Percentiles rank a stretch among this genome's conserved stretches.
Evolutionary conservation across 2,329 filamentous ascomycete genomes (phyloP).

Genomic region (Alternaria novae-zelandiae): DNA sequence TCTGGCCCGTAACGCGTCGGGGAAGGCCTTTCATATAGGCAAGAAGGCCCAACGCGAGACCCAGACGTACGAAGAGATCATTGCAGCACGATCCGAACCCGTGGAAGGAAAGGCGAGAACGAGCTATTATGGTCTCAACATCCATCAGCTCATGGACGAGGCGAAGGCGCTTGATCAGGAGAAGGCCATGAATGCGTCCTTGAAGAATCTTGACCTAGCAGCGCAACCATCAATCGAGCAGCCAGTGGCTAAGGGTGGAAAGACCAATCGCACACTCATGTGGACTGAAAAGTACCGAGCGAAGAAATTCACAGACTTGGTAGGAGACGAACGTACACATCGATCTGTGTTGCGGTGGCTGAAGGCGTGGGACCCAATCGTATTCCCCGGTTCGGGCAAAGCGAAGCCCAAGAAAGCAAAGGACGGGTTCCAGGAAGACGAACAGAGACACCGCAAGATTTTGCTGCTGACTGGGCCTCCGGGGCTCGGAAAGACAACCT

Average conservation of each 20-base stretch:
- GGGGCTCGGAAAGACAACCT: slow-evolving; percentile 91
- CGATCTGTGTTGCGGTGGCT: slow-evolving; percentile 89
- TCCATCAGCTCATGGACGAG: slow-evolving; percentile 80
- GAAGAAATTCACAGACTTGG: slow-evolving; percentile 86
- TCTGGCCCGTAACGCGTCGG: slow-evolving; percentile 59
- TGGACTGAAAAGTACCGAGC: slow-evolving; percentile 99
- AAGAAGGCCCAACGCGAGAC: slow-evolving; percentile 57
- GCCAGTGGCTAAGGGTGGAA: slow-evolving; percentile 27
- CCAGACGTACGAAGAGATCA: slow-evolving; percentile 69
- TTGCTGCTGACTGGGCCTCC: slow-evolving; percentile 89
- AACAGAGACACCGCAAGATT: slow-evolving; percentile 84
- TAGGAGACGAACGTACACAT: slow-evolving; percentile 94
- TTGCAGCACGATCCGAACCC: slow-evolving; percentile 70
- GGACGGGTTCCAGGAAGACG: slow-evolving; percentile 63
- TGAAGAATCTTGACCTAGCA: slow-evolving; percentile 30
- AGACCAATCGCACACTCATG: slow-evolving; percentile 61
- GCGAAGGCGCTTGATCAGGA: slow-evolving; percentile 66
- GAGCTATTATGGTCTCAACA: slow-evolving; percentile 91
- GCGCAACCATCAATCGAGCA: slow-evolving; percentile 50
- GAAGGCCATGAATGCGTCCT: slow-evolving; percentile 34
- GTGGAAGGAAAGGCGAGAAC: slow-evolving; percentile 70
- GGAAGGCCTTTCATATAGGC: slow-evolving; percentile 63
- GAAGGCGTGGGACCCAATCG: slow-evolving; percentile 90
- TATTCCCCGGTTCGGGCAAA: slow-evolving; percentile 79
- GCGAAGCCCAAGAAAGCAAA: slow-evolving; percentile 59